Evolutionary conservation across 352 stramenopile genomes (phyloP).

Genomic region (Blastocystis sp.): DNA sequence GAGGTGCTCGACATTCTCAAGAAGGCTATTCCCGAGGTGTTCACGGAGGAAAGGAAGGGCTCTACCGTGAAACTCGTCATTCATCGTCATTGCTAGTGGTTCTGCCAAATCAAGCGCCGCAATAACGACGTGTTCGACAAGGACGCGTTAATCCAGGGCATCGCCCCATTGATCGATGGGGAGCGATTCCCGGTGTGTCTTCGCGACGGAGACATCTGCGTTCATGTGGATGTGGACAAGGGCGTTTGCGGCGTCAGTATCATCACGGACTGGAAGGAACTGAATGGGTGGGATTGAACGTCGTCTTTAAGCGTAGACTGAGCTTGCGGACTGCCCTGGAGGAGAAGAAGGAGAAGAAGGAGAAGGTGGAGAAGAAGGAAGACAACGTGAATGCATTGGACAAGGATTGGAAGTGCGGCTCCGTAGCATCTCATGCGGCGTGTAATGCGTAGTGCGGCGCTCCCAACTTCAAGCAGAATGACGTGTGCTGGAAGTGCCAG

Average conservation of each 20-base stretch:
- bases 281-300: constrained; percentile 30
- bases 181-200: constrained; percentile 22
- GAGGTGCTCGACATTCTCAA: constrained; percentile 8
- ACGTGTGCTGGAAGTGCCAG: constrained; percentile 69
- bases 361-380: constrained; percentile 27
- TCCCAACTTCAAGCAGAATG: constrained; percentile 52
- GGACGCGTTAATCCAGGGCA: constrained; percentile 12
- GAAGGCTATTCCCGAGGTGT: neutral
- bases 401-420: constrained; percentile 54
- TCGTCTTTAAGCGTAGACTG: neutral
- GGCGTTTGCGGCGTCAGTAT: constrained; percentile 52
- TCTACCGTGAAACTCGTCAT: neutral
- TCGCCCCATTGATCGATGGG: constrained; percentile 37
- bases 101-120: constrained; percentile 52
- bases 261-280: constrained; percentile 38
- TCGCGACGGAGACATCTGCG: constrained; percentile 61
- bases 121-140: constrained; percentile 65
- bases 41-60: constrained; percentile 18
- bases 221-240: constrained; percentile 66
- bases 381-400: constrained; percentile 1
- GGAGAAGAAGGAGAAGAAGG: constrained; percentile 41
- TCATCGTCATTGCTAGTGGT: constrained; percentile 29
- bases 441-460: constrained; percentile 42
- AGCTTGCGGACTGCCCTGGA: constrained; percentile 60
- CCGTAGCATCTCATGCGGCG: neutral